These are phyloP conservation scores for Stachybotrys chartarum DNA, from an alignment of 2,329 filamentous ascomycete species.

Conservation along the genomic window DNA sequence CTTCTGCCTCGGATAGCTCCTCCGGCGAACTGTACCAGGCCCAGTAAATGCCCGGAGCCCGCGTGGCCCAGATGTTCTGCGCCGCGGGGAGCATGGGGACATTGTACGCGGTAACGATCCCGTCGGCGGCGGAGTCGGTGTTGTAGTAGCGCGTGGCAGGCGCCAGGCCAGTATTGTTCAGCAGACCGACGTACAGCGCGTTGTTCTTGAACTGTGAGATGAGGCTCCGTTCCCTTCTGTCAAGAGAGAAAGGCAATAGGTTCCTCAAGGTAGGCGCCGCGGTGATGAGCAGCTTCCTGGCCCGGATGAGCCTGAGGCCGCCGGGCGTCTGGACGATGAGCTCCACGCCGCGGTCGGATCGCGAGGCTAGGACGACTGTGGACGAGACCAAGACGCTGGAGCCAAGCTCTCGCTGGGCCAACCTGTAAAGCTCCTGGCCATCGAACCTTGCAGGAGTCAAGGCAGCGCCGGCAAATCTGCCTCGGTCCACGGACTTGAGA, in stretches of 20 bases:
- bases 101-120: conserved; percentile 10
- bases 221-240: conserved; percentile 11
- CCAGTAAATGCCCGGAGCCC: background rate
- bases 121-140: conserved; percentile 5
- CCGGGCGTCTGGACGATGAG: background rate
- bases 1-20: background rate
- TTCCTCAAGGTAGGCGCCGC: conserved; percentile 16
- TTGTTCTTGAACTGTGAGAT: conserved; percentile 17
- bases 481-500: conserved; percentile 17
- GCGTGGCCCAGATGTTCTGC: background rate
- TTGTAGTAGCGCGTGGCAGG: conserved; percentile 4
- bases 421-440: background rate
- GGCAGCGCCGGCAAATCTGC: background rate
- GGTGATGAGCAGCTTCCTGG: conserved; percentile 20
- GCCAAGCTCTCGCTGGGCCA: background rate
- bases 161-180: conserved; percentile 10
- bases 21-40: background rate
- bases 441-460: background rate
- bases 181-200: conserved; percentile 12
- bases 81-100: background rate
- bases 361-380: background rate
- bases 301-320: background rate
- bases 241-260: conserved; percentile 15
- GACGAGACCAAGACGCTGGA: background rate
- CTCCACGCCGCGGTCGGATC: background rate